These are phyloP conservation scores for Novakomyces olei DNA, from an alignment of 805 yeast genomes.

Conservation along the genomic window DNA sequence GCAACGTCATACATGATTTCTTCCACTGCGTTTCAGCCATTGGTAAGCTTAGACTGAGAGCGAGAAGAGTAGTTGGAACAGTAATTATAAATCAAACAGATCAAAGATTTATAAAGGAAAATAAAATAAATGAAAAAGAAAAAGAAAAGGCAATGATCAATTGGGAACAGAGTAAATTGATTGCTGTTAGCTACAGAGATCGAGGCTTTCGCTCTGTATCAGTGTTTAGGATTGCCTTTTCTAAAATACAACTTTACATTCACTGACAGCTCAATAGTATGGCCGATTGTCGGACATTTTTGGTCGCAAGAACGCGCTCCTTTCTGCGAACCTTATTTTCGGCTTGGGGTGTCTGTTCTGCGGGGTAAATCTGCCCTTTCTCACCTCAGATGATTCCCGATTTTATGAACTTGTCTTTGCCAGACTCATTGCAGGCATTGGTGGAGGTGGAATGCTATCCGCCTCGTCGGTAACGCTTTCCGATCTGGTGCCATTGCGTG, in stretches of 20 bases:
- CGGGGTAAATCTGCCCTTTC: constrained; percentile 17
- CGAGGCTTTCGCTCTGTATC: too few species aligned
- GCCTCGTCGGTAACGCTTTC: constrained; percentile 54
- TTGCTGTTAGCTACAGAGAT: too few species aligned
- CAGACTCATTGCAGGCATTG: constrained; percentile 62
- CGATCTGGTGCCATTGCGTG: constrained; percentile 52
- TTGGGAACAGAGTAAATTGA: too few species aligned
- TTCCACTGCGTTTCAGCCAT: constrained; percentile 53
- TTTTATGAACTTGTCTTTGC: constrained; percentile 9
- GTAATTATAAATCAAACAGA: constrained; percentile 1
- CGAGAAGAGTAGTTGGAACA: constrained; percentile 16
- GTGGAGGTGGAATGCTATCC: constrained; percentile 75
- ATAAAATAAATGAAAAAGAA: too few species aligned
- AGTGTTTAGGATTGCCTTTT: too few species aligned
- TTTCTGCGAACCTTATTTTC: constrained; percentile 24
- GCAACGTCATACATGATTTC: constrained; percentile 53
- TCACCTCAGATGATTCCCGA: neutral
- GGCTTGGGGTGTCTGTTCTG: constrained; percentile 29
- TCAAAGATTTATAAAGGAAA: too few species aligned
- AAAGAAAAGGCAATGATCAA: too few species aligned
- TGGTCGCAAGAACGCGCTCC: constrained; percentile 20
- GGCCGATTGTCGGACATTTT: constrained; percentile 23
- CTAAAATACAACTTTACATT: too few species aligned
- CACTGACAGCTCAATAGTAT: too few species aligned
- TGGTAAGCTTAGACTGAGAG: constrained; percentile 60